Evolutionary conservation across 345 rosid genomes (phyloP), one percentile per base, ranked within the genome.

Genomic region (Laguncularia racemosa): DNA sequence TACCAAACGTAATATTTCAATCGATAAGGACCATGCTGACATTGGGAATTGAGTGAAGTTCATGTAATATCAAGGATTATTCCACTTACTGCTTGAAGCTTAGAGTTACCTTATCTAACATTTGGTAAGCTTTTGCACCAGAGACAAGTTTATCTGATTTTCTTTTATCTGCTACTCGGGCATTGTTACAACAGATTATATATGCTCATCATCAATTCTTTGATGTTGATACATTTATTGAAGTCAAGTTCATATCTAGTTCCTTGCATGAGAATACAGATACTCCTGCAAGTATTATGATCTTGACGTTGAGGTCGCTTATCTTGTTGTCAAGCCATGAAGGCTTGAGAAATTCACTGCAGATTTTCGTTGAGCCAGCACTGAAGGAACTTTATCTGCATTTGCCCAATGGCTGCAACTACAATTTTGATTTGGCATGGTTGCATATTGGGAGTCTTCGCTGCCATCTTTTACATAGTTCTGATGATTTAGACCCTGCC

Each of bases 401-500:
- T 65, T 71, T 81, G 57, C 63, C 75, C 14, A 64, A 70, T 50
- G 91, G 75, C 48, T 68, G 66, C 46, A 60, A 73, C 68, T 66
- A 62, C 67, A 79, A 67, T 58, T 78, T 81, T 67, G 96, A 95
- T 50, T 62, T 64, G 65, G 85, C 80, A 17, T 92, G 97, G 97
- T 55, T 89, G 52, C 67, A 68, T 50, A 83, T 92, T 57, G 98
- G 97, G 44, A 84, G 70, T 19, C 65, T 92, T 60, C 93, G 95
- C 50, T 84, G 81, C 68, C 70, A 62, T 71, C 97, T 89, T 63
- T 73, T 92, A 79, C 78, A 76, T 69, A 53, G 75, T 58, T 59
- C 76, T 65, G 84, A 81, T 77, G 83, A 71, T 70, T 56, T 86
- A 65, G 98, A 92, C 76, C 98, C 98, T 61, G 83, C 81, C 53